Percentiles rank a stretch among this genome's conserved stretches.
These are phyloP conservation scores for Trypanosoma caninum DNA, from an alignment of 208 protist genomes.

Conservation along the genomic window DNA sequence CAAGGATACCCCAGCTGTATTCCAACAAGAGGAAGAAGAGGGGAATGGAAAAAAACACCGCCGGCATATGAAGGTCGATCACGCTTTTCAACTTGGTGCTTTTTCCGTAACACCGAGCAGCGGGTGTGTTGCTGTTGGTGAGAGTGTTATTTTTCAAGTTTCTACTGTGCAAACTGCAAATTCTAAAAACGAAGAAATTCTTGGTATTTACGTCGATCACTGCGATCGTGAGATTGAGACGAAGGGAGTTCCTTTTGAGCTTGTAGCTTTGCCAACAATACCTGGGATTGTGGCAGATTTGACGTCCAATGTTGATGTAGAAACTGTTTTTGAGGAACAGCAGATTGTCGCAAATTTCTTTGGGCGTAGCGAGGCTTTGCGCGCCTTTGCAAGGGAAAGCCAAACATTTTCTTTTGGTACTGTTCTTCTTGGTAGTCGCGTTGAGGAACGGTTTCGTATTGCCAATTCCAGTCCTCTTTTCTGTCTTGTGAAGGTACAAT, in stretches of 20 bases:
- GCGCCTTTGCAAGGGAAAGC: constrained; percentile 90
- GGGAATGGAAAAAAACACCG: constrained; percentile 20
- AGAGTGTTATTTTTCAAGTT: constrained; percentile 56
- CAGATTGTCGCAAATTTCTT: constrained; percentile 85
- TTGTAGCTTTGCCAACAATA: constrained; percentile 90
- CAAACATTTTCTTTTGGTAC: constrained; percentile 92
- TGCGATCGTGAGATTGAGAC: constrained; percentile 68
- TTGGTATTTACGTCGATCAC: constrained; percentile 91
- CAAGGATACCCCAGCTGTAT: constrained; percentile 29
- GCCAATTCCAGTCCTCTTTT: constrained; percentile 93
- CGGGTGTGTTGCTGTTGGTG: constrained; percentile 68
- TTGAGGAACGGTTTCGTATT: constrained; percentile 93
- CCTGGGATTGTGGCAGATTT: constrained; percentile 93
- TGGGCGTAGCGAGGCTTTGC: constrained; percentile 49
- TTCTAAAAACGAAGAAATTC: constrained; percentile 57
- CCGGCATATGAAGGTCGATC: constrained; percentile 29
- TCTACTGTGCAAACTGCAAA: constrained; percentile 65
- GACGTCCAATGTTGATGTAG: constrained; percentile 61
- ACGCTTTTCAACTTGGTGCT: constrained; percentile 58
- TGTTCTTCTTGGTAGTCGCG: constrained; percentile 68
- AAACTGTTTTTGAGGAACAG: constrained; percentile 98
- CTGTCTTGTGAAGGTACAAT: constrained; percentile 79
- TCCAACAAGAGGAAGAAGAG: constrained; percentile 6
- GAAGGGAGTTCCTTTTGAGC: constrained; percentile 85
- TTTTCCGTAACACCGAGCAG: constrained; percentile 70